A percentile compares a stretch with the other conserved stretches of the same genome.
These are phyloP conservation scores for Lathyrus tuberosus DNA, from an alignment of 306 rosid genomes.

Conservation along the genomic window DNA sequence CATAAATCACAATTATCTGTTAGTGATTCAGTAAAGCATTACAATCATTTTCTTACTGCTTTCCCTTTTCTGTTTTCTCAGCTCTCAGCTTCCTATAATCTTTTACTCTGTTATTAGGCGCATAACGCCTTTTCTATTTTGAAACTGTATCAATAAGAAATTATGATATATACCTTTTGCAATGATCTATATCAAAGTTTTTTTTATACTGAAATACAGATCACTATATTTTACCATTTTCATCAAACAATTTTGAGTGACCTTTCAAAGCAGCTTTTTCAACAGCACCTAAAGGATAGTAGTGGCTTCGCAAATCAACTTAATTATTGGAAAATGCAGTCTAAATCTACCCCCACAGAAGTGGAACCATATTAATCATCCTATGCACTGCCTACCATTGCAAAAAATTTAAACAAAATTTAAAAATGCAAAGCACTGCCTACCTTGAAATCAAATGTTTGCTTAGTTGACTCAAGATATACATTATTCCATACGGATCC, in stretches of 20 bases:
- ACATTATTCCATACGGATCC: slow-evolving; percentile 51
- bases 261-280: slow-evolving; percentile 21
- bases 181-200: not conserved
- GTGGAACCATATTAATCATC: slow-evolving; percentile 22
- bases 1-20: too few relatives aligned
- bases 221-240: slow-evolving; percentile 19
- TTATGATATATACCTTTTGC: not conserved
- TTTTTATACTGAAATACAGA: not conserved
- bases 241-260: slow-evolving; percentile 27
- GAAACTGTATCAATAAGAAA: not conserved
- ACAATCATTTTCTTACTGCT: not conserved
- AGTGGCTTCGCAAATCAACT: slow-evolving; percentile 29
- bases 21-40: too few relatives aligned
- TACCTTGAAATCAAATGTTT: slow-evolving; percentile 85
- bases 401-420: slow-evolving; percentile 21
- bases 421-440: slow-evolving; percentile 21
- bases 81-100: slow-evolving; percentile 1
- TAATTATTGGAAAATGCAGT: not conserved
- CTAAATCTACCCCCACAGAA: slow-evolving; percentile 20
- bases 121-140: not conserved
- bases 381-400: slow-evolving; percentile 7
- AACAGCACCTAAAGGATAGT: slow-evolving; percentile 2
- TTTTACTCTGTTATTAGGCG: not conserved
- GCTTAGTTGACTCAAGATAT: slow-evolving; percentile 66
- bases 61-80: not conserved